These are phyloP conservation scores for Byssothecium circinans DNA, from an alignment of 2,329 filamentous ascomycete species.

Conservation along the genomic window DNA sequence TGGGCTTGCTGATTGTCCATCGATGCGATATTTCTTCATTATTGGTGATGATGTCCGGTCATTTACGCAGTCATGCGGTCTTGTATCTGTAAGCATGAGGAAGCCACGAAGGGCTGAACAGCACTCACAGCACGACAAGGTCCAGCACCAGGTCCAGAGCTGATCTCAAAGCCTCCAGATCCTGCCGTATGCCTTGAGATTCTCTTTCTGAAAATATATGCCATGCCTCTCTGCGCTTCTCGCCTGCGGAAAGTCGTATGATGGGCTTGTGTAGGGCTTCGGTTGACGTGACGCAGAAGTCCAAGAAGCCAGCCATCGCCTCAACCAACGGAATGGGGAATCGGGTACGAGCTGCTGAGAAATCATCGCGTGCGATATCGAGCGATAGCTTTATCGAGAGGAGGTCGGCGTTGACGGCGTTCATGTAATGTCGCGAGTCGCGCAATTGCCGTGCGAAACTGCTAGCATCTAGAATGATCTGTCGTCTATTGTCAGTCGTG, in stretches of 20 bases:
- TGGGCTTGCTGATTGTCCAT: background rate
- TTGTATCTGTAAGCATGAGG: background rate
- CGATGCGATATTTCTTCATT: slow-evolving; percentile 3
- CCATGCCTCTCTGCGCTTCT: slow-evolving; percentile 26
- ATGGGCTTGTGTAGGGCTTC: slow-evolving; percentile 34
- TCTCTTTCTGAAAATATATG: slow-evolving; percentile 18
- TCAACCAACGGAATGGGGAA: slow-evolving; percentile 28
- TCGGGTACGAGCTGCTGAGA: slow-evolving; percentile 19
- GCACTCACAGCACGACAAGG: slow-evolving; percentile 31
- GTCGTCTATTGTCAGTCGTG: slow-evolving; percentile 10
- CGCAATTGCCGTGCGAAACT: slow-evolving; percentile 36
- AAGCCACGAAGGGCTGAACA: background rate
- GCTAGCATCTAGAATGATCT: slow-evolving; percentile 35
- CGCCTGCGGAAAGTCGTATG: slow-evolving; percentile 29
- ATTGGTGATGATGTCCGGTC: background rate
- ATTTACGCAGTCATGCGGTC: background rate
- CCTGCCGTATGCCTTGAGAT: slow-evolving; percentile 22
- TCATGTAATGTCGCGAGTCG: slow-evolving; percentile 36
- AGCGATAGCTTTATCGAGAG: slow-evolving; percentile 36
- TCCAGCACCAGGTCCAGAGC: slow-evolving; percentile 35
- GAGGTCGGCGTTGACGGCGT: slow-evolving; percentile 34
- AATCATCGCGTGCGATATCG: slow-evolving; percentile 37
- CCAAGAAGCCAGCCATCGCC: slow-evolving; percentile 31
- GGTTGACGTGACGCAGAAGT: slow-evolving; percentile 30
- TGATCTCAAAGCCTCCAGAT: slow-evolving; percentile 29